Conservation (phyloP, 2,329 filamentous ascomycete genomes). For the Tolypocladium endophyticum region DNA sequence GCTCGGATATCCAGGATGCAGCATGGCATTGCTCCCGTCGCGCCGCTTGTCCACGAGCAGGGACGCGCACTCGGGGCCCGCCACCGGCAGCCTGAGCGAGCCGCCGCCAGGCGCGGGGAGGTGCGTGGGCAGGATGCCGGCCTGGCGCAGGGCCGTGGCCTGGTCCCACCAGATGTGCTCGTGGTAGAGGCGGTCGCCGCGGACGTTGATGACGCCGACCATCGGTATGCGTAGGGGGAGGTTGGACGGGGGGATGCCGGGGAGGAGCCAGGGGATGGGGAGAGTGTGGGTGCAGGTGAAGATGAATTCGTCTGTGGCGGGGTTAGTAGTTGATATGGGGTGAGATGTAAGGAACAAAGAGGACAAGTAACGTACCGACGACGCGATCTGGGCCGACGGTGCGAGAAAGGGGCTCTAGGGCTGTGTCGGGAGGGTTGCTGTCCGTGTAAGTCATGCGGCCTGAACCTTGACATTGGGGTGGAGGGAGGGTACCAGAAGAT, state of each 20-base stretch:
- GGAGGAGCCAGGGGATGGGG: constrained; percentile 20
- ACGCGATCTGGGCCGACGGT: constrained; percentile 61
- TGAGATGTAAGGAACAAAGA: background rate
- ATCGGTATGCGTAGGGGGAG: constrained; percentile 44
- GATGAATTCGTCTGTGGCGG: constrained; percentile 49
- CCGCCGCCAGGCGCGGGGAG: constrained; percentile 16
- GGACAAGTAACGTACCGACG: constrained; percentile 21
- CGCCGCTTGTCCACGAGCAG: constrained; percentile 5
- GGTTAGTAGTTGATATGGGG: background rate
- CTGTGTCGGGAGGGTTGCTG: constrained; percentile 55
- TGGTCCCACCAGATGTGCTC: constrained; percentile 61
- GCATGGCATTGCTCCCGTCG: constrained; percentile 8
- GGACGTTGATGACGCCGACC: constrained; percentile 50
- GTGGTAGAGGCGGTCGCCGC: constrained; percentile 50
- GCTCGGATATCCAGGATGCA: constrained; percentile 21
- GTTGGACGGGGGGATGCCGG: constrained; percentile 41
- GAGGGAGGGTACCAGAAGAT: constrained; percentile 36
- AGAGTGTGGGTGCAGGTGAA: constrained; percentile 46
- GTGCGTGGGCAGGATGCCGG: constrained; percentile 43
- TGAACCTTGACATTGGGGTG: background rate
- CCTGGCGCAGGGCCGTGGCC: constrained; percentile 45
- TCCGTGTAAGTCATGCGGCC: background rate
- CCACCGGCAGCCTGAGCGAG: constrained; percentile 11
- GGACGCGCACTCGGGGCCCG: constrained; percentile 3
- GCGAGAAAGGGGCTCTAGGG: constrained; percentile 55